Percentiles rank a stretch among this genome's conserved stretches.
Conservation (phyloP, 805 yeast species). For the Metschnikowia arizonensis region DNA sequence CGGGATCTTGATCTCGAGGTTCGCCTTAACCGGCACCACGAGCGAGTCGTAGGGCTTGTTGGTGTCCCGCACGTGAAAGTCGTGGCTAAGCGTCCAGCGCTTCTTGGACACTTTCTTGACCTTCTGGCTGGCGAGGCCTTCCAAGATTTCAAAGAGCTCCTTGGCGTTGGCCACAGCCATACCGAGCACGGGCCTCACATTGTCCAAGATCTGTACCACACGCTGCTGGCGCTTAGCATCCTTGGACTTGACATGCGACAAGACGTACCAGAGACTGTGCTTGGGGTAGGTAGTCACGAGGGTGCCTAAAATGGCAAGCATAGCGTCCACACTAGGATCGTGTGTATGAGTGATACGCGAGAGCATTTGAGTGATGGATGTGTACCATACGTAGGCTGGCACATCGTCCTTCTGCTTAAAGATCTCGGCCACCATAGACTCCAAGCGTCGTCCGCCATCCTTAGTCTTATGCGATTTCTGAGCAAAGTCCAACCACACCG, state of each 20-base stretch:
- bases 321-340: constrained; percentile 48
- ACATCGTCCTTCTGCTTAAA: constrained; percentile 40
- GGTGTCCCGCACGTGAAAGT: constrained; percentile 35
- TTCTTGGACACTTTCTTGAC: constrained; percentile 33
- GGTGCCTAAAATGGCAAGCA: constrained; percentile 53
- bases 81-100: constrained; percentile 36
- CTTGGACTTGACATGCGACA: constrained; percentile 63
- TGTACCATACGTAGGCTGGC: constrained; percentile 64
- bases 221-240: constrained; percentile 29
- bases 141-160: constrained; percentile 40
- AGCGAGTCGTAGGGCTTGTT: constrained; percentile 37
- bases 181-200: constrained; percentile 15
- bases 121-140: constrained; percentile 39
- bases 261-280: constrained; percentile 80
- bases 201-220: constrained; percentile 23
- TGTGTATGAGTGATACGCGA: constrained; percentile 73
- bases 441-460: constrained; percentile 36
- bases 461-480: constrained; percentile 22
- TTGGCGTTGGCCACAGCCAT: constrained; percentile 24
- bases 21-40: constrained; percentile 71
- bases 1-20: constrained; percentile 66
- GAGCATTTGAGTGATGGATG: constrained; percentile 79
- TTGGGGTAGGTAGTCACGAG: constrained; percentile 68
- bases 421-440: constrained; percentile 47
- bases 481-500: constrained; percentile 84